phyloP scores from a whole-genome alignment of 2,329 filamentous ascomycete species.

The Talaromyces sp. region DNA sequence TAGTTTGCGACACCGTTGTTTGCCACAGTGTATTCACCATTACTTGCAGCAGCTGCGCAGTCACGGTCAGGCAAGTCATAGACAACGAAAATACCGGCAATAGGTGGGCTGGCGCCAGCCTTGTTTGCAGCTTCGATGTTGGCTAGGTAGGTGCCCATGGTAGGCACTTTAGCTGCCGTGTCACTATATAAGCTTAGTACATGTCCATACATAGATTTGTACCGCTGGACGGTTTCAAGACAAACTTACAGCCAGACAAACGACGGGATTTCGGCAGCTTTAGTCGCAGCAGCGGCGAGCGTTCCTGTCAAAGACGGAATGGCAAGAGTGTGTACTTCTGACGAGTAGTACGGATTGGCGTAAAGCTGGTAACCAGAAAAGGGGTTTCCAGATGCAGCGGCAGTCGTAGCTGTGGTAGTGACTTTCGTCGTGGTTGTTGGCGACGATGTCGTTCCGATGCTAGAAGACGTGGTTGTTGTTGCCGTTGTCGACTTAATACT shows the following conservation, averaged over 20 bases:
- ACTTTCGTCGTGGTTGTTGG: constrained; percentile 20
- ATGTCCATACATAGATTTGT: neutral
- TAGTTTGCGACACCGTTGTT: constrained; percentile 51
- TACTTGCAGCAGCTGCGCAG: constrained; percentile 60
- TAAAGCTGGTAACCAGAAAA: constrained; percentile 51
- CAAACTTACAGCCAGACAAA: constrained; percentile 51
- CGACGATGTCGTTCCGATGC: constrained; percentile 1
- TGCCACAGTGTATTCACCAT: constrained; percentile 58
- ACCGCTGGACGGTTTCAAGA: neutral
- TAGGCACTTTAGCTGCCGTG: constrained; percentile 48
- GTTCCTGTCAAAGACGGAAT: constrained; percentile 58
- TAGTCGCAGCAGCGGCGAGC: constrained; percentile 50
- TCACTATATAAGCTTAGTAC: constrained; percentile 32
- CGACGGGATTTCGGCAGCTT: constrained; percentile 50
- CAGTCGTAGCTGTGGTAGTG: constrained; percentile 19
- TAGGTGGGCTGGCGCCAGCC: constrained; percentile 46
- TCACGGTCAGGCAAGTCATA: constrained; percentile 63
- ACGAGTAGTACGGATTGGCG: constrained; percentile 52
- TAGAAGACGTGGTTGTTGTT: constrained; percentile 16
- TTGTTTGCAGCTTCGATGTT: constrained; percentile 48
- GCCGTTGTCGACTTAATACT: neutral
- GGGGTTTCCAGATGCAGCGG: constrained; percentile 46
- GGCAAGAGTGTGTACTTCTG: constrained; percentile 53
- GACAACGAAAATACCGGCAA: constrained; percentile 55
- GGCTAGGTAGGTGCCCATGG: constrained; percentile 46